Conservation (phyloP, 23 red algal species). For the Gracilaria gracilis region DNA sequence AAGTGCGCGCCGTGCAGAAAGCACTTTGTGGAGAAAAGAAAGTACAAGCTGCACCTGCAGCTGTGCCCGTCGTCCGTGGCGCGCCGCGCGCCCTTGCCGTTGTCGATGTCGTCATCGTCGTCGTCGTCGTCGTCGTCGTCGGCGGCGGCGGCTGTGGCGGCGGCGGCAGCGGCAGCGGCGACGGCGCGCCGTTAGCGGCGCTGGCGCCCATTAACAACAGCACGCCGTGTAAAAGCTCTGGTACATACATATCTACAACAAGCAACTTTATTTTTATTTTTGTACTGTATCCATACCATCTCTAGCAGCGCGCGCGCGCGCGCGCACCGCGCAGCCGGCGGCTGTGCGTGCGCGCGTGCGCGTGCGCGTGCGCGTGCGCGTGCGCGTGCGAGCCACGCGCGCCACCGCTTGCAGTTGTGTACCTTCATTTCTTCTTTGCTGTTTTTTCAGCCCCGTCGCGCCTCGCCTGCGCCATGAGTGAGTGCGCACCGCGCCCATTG, state of each 20-base stretch:
- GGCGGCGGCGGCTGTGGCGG: not conserved
- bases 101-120: not conserved
- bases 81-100: not conserved
- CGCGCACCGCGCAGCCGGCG: no score
- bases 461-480: no score
- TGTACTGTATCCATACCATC: no score
- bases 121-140: not conserved
- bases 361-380: no score
- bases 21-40: constrained; percentile 69
- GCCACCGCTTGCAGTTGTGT: not conserved
- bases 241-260: no score
- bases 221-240: no score
- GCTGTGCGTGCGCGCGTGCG: no score
- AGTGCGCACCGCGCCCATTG: no score
- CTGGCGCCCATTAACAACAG: no score
- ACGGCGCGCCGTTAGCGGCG: not conserved
- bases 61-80: constrained; percentile 1
- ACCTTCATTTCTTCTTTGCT: not conserved
- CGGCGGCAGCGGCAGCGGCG: not conserved
- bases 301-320: no score
- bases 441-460: not conserved
- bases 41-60: constrained; percentile 56
- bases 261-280: no score
- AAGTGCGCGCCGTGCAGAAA: constrained; percentile 50
- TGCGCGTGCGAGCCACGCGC: no score